These are phyloP conservation scores for Poa pratensis DNA, from an alignment of 176 grass and related monocot genomes.

Conservation along the genomic window DNA sequence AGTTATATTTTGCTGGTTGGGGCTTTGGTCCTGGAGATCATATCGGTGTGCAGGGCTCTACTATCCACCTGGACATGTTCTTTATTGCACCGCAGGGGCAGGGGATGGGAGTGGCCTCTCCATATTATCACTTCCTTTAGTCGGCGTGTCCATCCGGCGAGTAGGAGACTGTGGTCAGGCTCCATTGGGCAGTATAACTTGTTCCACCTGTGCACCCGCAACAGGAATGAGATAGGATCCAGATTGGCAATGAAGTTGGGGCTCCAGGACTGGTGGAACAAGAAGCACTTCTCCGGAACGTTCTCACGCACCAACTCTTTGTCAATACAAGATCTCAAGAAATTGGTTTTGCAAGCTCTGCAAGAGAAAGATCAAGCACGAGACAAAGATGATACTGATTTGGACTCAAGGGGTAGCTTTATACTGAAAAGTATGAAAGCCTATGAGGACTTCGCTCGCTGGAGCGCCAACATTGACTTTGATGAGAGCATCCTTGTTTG, in stretches of 20 bases:
- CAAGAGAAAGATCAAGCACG: background rate
- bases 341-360: background rate
- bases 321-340: constrained; percentile 13
- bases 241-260: background rate
- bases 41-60: background rate
- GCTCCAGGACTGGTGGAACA: constrained; percentile 4
- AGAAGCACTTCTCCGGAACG: constrained; percentile 8
- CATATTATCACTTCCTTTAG: background rate
- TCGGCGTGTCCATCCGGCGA: background rate
- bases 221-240: constrained; percentile 6
- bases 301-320: background rate
- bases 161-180: constrained; percentile 8
- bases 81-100: constrained; percentile 1
- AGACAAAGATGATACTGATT: constrained; percentile 2
- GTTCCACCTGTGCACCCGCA: constrained; percentile 12
- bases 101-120: constrained; percentile 8
- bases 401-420: constrained; percentile 46
- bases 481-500: constrained; percentile 26
- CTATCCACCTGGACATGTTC: background rate
- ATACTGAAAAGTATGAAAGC: constrained; percentile 40
- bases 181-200: constrained; percentile 17
- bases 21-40: constrained; percentile 14
- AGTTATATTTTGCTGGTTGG: background rate
- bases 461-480: constrained; percentile 48
- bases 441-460: constrained; percentile 33